These are phyloP conservation scores for Sordariomycetes sp. DNA, from an alignment of 2,329 filamentous ascomycete species.

Conservation along the genomic window DNA sequence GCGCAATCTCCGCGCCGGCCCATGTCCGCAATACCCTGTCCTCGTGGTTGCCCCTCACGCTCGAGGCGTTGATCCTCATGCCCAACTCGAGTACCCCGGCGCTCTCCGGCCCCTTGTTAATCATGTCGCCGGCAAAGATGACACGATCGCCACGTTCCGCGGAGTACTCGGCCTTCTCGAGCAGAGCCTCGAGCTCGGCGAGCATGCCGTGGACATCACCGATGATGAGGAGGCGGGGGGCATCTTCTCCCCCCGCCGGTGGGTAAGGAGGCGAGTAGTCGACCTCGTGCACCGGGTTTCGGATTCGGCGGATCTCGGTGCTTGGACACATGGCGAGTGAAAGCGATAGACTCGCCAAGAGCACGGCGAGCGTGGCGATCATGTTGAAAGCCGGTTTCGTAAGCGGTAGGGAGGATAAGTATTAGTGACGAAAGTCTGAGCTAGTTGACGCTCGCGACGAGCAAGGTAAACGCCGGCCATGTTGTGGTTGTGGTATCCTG, in stretches of 20 bases:
- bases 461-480: too few relatives aligned
- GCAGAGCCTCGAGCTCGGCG: conserved; percentile 48
- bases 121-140: conserved; percentile 63
- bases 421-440: too few relatives aligned
- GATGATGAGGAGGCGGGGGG: conserved; percentile 60
- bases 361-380: neutral
- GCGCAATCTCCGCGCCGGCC: neutral
- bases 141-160: conserved; percentile 46
- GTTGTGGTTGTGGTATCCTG: too few relatives aligned
- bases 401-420: neutral
- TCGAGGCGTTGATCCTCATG: conserved; percentile 60
- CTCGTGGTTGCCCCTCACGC: conserved; percentile 87
- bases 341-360: neutral
- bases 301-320: neutral
- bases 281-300: neutral
- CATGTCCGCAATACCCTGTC: conserved; percentile 54
- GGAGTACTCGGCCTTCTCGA: conserved; percentile 50
- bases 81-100: conserved; percentile 63
- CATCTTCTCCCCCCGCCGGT: conserved; percentile 13
- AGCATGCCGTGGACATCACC: conserved; percentile 91
- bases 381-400: neutral
- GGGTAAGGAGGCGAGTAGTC: neutral
- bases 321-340: neutral
- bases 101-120: conserved; percentile 81
- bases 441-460: too few relatives aligned